Percentiles rank a stretch among this genome's conserved stretches.
Evolutionary conservation across 805 yeast species (phyloP).

Genomic region (Saccharomycopsis schoenii): DNA sequence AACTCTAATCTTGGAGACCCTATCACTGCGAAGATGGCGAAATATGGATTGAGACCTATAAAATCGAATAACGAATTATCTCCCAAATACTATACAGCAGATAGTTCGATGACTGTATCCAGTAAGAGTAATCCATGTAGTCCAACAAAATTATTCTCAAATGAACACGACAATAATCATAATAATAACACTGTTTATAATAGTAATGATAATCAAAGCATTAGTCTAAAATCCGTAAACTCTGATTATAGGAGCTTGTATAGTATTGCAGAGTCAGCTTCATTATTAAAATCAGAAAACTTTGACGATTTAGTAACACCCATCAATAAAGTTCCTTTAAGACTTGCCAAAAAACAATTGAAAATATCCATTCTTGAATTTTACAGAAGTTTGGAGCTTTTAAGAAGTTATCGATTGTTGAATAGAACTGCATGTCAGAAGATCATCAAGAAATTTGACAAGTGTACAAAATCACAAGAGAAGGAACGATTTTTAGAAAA

Average conservation of each 20-base stretch:
- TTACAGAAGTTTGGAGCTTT: constrained; percentile 61
- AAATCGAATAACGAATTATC: background rate
- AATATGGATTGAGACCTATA: too few species aligned
- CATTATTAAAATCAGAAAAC: constrained; percentile 18
- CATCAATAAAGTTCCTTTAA: constrained; percentile 27
- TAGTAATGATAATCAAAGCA: background rate
- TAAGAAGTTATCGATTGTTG: constrained; percentile 60
- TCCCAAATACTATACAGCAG: background rate
- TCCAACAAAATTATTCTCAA: constrained; percentile 20
- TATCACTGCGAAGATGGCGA: background rate
- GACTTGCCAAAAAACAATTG: constrained; percentile 53
- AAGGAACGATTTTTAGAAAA: constrained; percentile 44
- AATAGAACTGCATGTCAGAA: constrained; percentile 87
- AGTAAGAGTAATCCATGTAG: background rate
- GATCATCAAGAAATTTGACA: constrained; percentile 84
- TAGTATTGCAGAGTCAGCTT: background rate
- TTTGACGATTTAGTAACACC: constrained; percentile 34
- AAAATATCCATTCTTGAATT: constrained; percentile 62
- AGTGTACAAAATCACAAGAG: constrained; percentile 40
- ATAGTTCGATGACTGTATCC: background rate
- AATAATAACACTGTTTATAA: background rate
- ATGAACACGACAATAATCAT: background rate
- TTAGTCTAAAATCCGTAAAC: background rate
- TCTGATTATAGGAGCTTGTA: constrained; percentile 17
- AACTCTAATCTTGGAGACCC: background rate